Evolutionary conservation across 2,329 filamentous ascomycete species (phyloP).

Genomic region (Lachnellula arida): DNA sequence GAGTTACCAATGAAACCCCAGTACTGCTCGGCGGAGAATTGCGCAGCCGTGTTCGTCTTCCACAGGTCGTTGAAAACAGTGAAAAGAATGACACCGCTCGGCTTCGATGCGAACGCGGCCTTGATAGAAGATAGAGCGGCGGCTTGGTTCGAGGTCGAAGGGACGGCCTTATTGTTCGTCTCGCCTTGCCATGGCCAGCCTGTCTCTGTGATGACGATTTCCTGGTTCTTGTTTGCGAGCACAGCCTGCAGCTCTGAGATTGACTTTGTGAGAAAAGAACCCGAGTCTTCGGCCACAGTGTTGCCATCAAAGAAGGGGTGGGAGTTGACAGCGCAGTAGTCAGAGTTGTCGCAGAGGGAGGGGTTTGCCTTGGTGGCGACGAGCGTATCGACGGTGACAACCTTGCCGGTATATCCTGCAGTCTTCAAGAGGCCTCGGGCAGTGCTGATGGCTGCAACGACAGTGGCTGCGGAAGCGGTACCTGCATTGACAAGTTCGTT

Average conservation of each 20-base stretch:
- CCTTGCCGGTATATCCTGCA: conserved; percentile 64
- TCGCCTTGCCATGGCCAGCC: conserved; percentile 74
- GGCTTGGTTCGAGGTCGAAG: conserved; percentile 61
- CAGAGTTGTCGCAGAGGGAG: conserved; percentile 65
- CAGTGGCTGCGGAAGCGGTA: conserved; percentile 44
- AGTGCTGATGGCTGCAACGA: conserved; percentile 53
- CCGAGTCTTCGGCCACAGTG: conserved; percentile 55
- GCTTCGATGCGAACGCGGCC: conserved; percentile 47
- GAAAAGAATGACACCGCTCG: conserved; percentile 62
- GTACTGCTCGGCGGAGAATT: conserved; percentile 69
- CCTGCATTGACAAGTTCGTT: conserved; percentile 75
- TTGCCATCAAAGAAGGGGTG: conserved; percentile 79
- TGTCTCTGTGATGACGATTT: conserved; percentile 72
- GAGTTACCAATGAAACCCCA: conserved; percentile 58
- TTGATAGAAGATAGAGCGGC: conserved; percentile 62
- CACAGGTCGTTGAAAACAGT: conserved; percentile 75
- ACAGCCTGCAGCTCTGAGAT: conserved; percentile 41
- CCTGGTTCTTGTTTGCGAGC: conserved; percentile 45
- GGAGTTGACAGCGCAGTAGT: conserved; percentile 76
- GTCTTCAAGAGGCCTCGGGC: conserved; percentile 54
- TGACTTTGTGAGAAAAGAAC: conserved; percentile 59
- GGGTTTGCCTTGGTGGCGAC: conserved; percentile 62
- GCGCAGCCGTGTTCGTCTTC: conserved; percentile 61
- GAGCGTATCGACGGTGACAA: conserved; percentile 79
- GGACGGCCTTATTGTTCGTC: conserved; percentile 63